Evolutionary conservation across 83 land plant genomes (phyloP).

Genomic region (Picea mariana): DNA sequence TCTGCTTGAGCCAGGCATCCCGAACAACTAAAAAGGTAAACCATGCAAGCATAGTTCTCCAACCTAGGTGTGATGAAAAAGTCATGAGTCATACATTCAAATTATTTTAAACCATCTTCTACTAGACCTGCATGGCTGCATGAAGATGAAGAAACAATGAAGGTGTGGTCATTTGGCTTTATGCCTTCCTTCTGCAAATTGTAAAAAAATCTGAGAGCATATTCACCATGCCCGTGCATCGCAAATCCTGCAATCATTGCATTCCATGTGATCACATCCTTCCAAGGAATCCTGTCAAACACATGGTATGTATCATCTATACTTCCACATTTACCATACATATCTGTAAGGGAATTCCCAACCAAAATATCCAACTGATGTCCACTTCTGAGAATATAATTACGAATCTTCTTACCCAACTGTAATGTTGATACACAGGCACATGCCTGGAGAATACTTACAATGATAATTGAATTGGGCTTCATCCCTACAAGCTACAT

Average conservation of each 20-base stretch:
- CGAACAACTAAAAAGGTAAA: no score
- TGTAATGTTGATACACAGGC: conserved; percentile 18
- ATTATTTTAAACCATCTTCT: neutral
- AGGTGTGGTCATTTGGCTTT: conserved; percentile 26
- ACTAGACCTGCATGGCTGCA: neutral
- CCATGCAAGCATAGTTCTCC: no score
- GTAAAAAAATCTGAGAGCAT: no score
- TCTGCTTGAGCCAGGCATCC: no score
- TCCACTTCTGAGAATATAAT: conserved; percentile 12
- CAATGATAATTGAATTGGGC: conserved; percentile 12
- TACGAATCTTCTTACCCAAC: conserved; percentile 26
- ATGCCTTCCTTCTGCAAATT: conserved; percentile 19
- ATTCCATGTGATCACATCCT: neutral
- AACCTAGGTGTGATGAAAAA: no score
- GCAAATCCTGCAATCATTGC: no score
- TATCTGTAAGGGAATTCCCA: conserved; percentile 19
- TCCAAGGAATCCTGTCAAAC: conserved; percentile 6
- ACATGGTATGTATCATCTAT: conserved; percentile 11
- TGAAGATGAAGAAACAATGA: conserved; percentile 21
- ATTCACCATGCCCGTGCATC: no score
- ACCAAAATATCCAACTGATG: conserved; percentile 11
- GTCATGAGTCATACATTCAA: no score
- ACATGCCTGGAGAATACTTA: conserved; percentile 21
- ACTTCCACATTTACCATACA: conserved; percentile 30
- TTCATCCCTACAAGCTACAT: conserved; percentile 16